Evolutionary conservation across 1,284 basidiomycete species (phyloP), one percentile per base, ranked within the genome.

Genomic region (Sporisorium sorghi): DNA sequence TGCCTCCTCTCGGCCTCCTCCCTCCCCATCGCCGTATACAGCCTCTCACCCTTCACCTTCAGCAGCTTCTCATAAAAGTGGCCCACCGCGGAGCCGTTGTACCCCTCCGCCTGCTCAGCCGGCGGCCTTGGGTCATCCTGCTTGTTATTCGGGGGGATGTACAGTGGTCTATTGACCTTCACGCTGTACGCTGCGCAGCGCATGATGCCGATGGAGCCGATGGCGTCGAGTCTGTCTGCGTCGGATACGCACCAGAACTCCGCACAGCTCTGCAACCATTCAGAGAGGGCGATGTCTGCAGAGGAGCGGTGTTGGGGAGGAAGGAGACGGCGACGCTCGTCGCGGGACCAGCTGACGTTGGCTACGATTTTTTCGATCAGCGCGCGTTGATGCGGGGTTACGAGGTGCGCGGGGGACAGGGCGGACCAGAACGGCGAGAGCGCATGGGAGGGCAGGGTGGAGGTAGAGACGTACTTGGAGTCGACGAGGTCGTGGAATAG

Each of bases 161-260:
- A 88, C n/a, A 95, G 86, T 1, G 91, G 88, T 2, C 87, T 86
- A 76, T 91, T 91, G 19, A 88, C 88, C 0, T 87, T 88, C 11
- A 90, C 88, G 63, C 89, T 92, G 81, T 90, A 97, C 0, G 94
- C 93, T 2, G 93, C 90, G 79, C 92, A 94, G 0, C 94, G 88
- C 87, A 97, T 86, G 67, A 97, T 89, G 3, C 93, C 94, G 68
- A 96, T 91, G 6, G 91, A 92, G 2, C 94, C 94, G 49, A 97
- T 94, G 1, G 93, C 93, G 83, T 97, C 94, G 15, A 97, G 85
- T 44, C 94, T 88, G 82, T 97, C 94, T 0, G 93, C 93, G 83
- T 97, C 94, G 84, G 95, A 93, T 0, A 96, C 93, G 67, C 92
- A 94, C 82, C 93, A 91, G 47, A 97, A 87, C 82, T 97, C 94